Evolutionary conservation across 305 asterid genomes (phyloP).

Genomic region (Fraxinus ornus): DNA sequence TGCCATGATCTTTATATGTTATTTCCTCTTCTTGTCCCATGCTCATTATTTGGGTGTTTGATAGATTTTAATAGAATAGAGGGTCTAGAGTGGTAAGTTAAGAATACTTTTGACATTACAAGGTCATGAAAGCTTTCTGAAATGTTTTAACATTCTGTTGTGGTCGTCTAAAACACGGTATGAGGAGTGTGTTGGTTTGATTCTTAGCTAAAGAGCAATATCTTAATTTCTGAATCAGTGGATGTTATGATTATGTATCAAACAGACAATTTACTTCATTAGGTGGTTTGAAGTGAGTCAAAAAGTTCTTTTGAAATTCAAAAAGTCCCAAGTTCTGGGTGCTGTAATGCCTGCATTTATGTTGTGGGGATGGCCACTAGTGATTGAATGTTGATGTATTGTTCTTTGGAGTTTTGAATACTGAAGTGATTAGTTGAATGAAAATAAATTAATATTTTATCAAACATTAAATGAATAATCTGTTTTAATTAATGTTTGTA

Average conservation of each 20-base stretch:
- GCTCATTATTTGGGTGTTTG: constrained; percentile 16
- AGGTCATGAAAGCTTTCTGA: background rate
- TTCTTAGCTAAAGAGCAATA: constrained; percentile 18
- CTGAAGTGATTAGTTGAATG: constrained; percentile 11
- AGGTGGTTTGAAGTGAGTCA: background rate
- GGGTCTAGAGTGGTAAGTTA: background rate
- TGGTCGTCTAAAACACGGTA: background rate
- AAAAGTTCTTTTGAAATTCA: background rate
- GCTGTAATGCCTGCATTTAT: background rate
- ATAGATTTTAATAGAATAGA: constrained; percentile 17
- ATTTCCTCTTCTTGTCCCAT: constrained; percentile 17
- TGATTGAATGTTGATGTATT: constrained; percentile 6
- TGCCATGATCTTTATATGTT: constrained; percentile 5
- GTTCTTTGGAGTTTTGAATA: background rate
- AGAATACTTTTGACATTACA: background rate
- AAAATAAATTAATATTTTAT: no score
- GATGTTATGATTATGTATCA: constrained; percentile 6
- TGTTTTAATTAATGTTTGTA: no score
- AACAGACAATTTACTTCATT: constrained; percentile 13
- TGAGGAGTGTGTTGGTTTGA: constrained; percentile 17
- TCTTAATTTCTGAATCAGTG: background rate
- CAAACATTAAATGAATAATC: no score
- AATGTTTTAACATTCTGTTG: background rate
- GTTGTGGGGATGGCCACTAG: background rate
- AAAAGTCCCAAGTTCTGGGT: background rate